Base-by-base conservation (phyloP, 2,329 filamentous ascomycete genomes). In the Zymoseptoria crescenta region DNA sequence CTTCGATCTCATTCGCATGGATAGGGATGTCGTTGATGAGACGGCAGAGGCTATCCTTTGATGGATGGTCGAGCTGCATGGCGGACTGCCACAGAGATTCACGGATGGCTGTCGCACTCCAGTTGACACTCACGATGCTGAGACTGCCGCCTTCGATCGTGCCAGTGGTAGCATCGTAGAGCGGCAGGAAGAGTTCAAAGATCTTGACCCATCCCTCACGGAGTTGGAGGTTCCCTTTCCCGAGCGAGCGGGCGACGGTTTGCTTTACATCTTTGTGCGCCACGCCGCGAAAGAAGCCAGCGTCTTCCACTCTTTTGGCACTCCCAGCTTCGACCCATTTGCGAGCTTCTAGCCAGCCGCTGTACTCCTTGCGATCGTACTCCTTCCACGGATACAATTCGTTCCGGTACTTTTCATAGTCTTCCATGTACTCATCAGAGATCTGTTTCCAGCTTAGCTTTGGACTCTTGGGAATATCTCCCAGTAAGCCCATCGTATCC, bases 81-180 rank as follows among this genome's bases (percentile, higher is more conserved):
- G 63, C 55, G 21, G 59, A 56, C 27, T 59, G 9, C 57, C 49
- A 28, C 59, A 71, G 41, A 1, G 65, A 61, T 8, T 54, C 49
- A 50, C 66, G 62, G 54, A 80, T 79, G 58, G 78, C 78, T 1
- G 65, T 65, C 19, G 68, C 68, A 59, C 76, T 78, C 78, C 78
- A 80, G 58, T 80, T 80, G 2, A 79, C 77, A 56, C 76, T 79
- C 5, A 79, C 53, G 19, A 80, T 73, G 27, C 66, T 64, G 41
- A 76, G 55, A 9, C 60, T 60, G 35, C 60, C 61, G 13, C 52
- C 52, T 20, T 48, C 49, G 21, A 56, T 51, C 4, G 54, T 57
- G 27, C 49, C 41, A 16, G 54, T 49, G 5, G 48, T 4, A 21
- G 49, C 24, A 28, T 59, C 19, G 21, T 55, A 55, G 19, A 49